phyloP scores from a whole-genome alignment of 2,329 filamentous ascomycete species.

The Parasarocladium wereldwijsianum region DNA sequence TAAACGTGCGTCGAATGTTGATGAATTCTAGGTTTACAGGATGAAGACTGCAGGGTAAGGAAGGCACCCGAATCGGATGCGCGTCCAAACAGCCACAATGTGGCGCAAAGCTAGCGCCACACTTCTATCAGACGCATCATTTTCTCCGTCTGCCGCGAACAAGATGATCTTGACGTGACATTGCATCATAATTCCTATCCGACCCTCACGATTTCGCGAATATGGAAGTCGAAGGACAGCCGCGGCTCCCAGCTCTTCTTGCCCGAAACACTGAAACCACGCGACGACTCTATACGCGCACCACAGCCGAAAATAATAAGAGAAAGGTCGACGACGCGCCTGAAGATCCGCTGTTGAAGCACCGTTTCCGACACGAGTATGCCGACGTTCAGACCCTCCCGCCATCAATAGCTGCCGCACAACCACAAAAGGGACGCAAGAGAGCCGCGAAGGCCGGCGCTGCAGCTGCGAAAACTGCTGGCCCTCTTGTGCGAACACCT shows the following conservation, averaged over 20 bases:
- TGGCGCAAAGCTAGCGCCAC: slow-evolving; percentile 18
- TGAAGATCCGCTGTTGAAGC: slow-evolving; percentile 19
- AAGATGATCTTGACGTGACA: too few relatives aligned
- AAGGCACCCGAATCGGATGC: too few relatives aligned
- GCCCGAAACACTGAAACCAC: slow-evolving; percentile 19
- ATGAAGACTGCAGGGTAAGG: not conserved
- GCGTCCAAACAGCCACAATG: slow-evolving; percentile 5
- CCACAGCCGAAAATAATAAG: too few relatives aligned
- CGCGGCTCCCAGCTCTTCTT: too few relatives aligned
- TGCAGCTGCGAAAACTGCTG: slow-evolving; percentile 17
- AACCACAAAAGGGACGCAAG: slow-evolving; percentile 35
- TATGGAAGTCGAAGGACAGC: too few relatives aligned
- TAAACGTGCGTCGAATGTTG: not conserved
- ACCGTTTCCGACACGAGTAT: slow-evolving; percentile 59
- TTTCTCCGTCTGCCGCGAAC: too few relatives aligned
- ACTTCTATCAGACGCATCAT: too few relatives aligned
- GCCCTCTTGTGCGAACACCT: slow-evolving; percentile 10
- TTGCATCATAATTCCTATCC: too few relatives aligned
- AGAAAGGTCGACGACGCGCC: slow-evolving; percentile 19
- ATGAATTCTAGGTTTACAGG: not conserved
- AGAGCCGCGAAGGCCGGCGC: slow-evolving; percentile 30
- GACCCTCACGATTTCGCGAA: too few relatives aligned
- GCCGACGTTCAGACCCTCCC: slow-evolving; percentile 64
- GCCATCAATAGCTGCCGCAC: slow-evolving; percentile 62
- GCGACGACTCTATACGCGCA: slow-evolving; percentile 17